Conservation (phyloP, 129 eudicot genomes). For the Smallanthus sonchifolius region DNA sequence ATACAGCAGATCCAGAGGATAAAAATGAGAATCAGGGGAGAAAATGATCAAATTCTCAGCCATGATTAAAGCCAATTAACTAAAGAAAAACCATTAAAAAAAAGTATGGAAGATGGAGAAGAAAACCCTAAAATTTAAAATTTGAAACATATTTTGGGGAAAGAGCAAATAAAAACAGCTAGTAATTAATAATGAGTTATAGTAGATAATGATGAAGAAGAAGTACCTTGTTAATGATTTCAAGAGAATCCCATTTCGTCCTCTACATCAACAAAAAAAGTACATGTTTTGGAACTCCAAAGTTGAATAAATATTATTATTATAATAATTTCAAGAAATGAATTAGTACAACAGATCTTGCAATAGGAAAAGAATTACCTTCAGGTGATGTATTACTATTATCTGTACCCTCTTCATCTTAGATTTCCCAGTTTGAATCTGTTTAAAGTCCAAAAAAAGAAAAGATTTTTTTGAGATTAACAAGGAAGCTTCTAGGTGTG, state of each 20-base stretch:
- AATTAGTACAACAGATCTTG: constrained; percentile 10
- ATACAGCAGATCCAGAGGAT: constrained; percentile 9
- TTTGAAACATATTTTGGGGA: neutral
- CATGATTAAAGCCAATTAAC: neutral
- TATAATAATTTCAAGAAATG: neutral
- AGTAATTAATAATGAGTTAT: constrained; percentile 17
- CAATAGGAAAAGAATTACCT: constrained; percentile 20
- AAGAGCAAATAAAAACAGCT: neutral
- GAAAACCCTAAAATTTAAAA: constrained; percentile 35
- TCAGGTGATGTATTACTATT: neutral
- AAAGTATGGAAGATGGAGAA: neutral
- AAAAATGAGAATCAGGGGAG: neutral
- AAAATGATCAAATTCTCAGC: neutral
- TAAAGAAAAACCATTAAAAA: neutral
- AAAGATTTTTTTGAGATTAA: neutral
- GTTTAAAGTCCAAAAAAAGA: constrained; percentile 6
- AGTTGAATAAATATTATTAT: constrained; percentile 17
- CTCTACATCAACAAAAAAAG: constrained; percentile 19
- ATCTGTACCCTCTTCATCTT: neutral
- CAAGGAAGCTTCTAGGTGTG: neutral
- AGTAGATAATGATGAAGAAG: constrained; percentile 13
- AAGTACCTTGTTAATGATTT: constrained; percentile 37
- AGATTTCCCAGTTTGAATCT: constrained; percentile 10
- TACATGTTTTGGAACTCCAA: constrained; percentile 33
- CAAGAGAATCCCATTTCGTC: constrained; percentile 25